Evolutionary conservation across 352 stramenopile genomes (phyloP).

Genomic region (Pythium dissimile): DNA sequence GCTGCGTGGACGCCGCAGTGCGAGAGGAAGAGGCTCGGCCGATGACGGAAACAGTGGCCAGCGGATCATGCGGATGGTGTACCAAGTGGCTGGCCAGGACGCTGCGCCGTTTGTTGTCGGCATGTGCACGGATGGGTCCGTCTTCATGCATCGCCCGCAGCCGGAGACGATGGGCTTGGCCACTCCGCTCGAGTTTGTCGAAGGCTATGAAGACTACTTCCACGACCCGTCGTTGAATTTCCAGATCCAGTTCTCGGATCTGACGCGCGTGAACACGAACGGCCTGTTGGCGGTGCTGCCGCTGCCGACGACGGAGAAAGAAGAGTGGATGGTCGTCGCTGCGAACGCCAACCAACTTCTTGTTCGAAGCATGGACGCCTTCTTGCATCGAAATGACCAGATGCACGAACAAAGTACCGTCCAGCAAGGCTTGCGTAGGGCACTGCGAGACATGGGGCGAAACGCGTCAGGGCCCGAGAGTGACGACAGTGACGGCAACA

Average conservation of each 20-base stretch:
- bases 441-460: conserved; percentile 23
- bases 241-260: conserved; percentile 73
- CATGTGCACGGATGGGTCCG: conserved; percentile 81
- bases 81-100: conserved; percentile 59
- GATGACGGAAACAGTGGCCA: conserved; percentile 42
- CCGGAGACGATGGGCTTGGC: conserved; percentile 45
- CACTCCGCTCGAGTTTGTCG: conserved; percentile 66
- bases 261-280: conserved; percentile 71
- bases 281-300: conserved; percentile 63
- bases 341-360: conserved; percentile 72
- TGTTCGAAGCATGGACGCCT: conserved; percentile 61
- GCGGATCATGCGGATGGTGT: conserved; percentile 74
- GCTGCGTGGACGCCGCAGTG: conserved; percentile 10
- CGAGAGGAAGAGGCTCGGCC: conserved; percentile 29
- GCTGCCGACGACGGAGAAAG: conserved; percentile 43
- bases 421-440: conserved; percentile 36
- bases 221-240: conserved; percentile 70
- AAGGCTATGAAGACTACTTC: conserved; percentile 83
- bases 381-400: conserved; percentile 56
- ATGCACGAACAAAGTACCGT: conserved; percentile 41
- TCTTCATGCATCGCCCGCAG: conserved; percentile 66
- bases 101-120: conserved; percentile 63
- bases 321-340: conserved; percentile 76
- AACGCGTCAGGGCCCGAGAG: conserved; percentile 19
- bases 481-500: conserved; percentile 13